These are phyloP conservation scores for Cupressus sempervirens DNA, from an alignment of 75 land plant species.

Conservation along the genomic window DNA sequence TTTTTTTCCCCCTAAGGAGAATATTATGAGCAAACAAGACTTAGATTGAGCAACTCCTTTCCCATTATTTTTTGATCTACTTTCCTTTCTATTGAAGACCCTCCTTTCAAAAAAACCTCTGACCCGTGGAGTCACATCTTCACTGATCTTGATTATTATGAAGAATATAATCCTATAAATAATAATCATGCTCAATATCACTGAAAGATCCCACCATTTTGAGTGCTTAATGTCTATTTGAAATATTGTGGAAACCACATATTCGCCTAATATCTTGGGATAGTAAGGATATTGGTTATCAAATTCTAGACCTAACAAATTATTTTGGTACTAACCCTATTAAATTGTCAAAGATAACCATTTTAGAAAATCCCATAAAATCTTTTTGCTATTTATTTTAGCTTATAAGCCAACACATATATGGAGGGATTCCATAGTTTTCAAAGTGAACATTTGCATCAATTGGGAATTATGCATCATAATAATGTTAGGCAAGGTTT, in stretches of 20 bases:
- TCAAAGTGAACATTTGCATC: background rate
- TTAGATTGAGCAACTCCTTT: background rate
- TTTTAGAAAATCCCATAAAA: background rate
- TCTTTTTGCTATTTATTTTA: too few species aligned
- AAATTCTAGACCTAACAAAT: constrained; percentile 69
- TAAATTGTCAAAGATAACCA: background rate
- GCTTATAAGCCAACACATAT: background rate
- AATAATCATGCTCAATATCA: constrained; percentile 67
- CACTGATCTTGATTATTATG: constrained; percentile 77
- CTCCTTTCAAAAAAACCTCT: constrained; percentile 59
- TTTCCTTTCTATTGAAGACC: background rate
- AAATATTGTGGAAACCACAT: constrained; percentile 59
- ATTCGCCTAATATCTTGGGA: constrained; percentile 61
- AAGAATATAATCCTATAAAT: constrained; percentile 65
- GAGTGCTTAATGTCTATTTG: constrained; percentile 66
- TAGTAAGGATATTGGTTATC: constrained; percentile 39
- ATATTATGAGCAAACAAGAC: too few species aligned
- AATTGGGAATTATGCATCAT: background rate
- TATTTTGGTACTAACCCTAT: constrained; percentile 91
- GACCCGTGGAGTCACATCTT: constrained; percentile 78
- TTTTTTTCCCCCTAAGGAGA: too few species aligned
- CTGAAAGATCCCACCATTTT: constrained; percentile 66
- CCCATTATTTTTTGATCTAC: too few species aligned
- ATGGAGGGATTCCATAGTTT: background rate
- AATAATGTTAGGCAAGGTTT: too few species aligned